Base-by-base conservation (phyloP, 129 eudicot species). In the Smallanthus sonchifolius region DNA sequence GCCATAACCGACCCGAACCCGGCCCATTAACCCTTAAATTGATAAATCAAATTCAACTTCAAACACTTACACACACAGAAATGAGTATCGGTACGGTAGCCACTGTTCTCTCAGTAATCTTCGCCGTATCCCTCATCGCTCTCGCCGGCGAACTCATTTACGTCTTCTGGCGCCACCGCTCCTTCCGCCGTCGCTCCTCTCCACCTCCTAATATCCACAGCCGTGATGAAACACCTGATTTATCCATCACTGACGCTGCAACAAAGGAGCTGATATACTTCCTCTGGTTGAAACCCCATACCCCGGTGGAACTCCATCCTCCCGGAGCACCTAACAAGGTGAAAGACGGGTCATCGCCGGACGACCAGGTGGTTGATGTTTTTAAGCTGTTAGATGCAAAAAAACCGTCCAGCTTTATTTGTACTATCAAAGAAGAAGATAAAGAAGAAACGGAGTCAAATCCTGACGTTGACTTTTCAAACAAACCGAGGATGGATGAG, bases 161-260 rank as follows among this genome's bases (percentile, higher is more conserved):
- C 74, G 83, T 89, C 61, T 39, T 87, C 36, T 80, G 87, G 84
- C 86, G 84, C 80, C 93, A 87, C 42, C 91, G 84, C 9, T 51
- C 70, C 71, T 69, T 80, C 60, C 82, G 72, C 49, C 82, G 73
- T 3, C 80, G 61, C 34, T 48, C 77, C 65, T 62, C 82, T 59
- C 82, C 77, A 10, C 69, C 71, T 16, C 63, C 73, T 16, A 35
- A 44, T 42, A 30, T 40, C 66, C 68, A 3, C 42, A 5, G 7
- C 52, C 35, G 30, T 5, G 24, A 20, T 4, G 35, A 80, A 57
- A 48, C 43, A 9, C 49, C 49, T 44, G 42, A 61, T 34, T 43
- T 20, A 16, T 7, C 62, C 38, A 35, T 30, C 36, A 17, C 42
- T 15, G 45, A 74, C 14, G 16, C 32, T 36, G 20, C 84, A 9